These are phyloP conservation scores for Vigna trinervia DNA, from an alignment of 306 rosid genomes.

Conservation along the genomic window DNA sequence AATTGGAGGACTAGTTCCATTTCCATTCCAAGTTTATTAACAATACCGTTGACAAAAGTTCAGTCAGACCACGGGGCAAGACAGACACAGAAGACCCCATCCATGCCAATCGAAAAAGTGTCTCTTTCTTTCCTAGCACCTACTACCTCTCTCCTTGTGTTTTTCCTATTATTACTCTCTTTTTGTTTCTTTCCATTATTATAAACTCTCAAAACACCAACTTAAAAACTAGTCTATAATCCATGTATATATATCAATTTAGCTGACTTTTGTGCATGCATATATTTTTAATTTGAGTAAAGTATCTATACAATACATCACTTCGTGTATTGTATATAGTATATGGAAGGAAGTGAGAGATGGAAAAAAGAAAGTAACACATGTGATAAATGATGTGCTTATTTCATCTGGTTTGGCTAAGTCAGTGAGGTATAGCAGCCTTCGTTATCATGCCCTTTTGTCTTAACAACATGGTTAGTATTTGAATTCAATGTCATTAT, in stretches of 20 bases:
- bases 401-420: background rate
- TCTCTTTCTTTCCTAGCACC: slow-evolving; percentile 48
- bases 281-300: slow-evolving; percentile 10
- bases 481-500: slow-evolving; percentile 37
- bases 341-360: background rate
- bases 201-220: background rate
- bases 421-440: slow-evolving; percentile 19
- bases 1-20: slow-evolving; percentile 45
- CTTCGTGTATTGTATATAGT: background rate
- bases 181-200: background rate
- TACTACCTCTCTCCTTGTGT: slow-evolving; percentile 17
- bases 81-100: slow-evolving; percentile 33
- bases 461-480: background rate
- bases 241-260: background rate
- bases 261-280: slow-evolving; percentile 55
- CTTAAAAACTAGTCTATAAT: slow-evolving; percentile 1
- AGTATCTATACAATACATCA: background rate
- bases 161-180: slow-evolving; percentile 13
- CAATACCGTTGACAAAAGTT: slow-evolving; percentile 63
- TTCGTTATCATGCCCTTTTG: background rate
- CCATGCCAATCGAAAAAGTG: slow-evolving; percentile 10
- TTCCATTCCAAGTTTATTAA: slow-evolving; percentile 9
- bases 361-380: background rate
- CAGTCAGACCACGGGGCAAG: slow-evolving; percentile 51
- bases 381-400: background rate